phyloP scores from a whole-genome alignment of 495 filamentous ascomycete genomes.

The Aspergillus sclerotioniger region DNA sequence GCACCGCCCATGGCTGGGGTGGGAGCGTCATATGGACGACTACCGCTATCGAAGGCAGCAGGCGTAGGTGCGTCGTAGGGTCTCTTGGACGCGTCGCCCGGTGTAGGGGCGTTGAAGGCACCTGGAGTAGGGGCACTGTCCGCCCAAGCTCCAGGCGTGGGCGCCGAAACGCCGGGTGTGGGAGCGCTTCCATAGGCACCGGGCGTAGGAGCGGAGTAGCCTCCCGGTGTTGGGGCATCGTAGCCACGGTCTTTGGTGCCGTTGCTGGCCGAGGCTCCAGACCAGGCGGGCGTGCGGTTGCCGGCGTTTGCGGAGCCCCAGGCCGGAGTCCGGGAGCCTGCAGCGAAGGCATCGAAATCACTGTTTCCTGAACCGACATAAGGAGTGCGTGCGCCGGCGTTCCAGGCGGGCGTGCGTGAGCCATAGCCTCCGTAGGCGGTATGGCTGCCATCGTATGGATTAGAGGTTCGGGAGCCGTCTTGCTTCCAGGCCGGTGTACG shows the following conservation, averaged over 20 bases:
- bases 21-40: conserved; percentile 65
- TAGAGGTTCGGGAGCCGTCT: conserved; percentile 70
- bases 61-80: conserved; percentile 60
- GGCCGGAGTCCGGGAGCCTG: conserved; percentile 72
- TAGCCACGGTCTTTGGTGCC: conserved; percentile 54
- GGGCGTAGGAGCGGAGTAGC: conserved; percentile 53
- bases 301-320: conserved; percentile 56
- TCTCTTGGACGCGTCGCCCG: conserved; percentile 37
- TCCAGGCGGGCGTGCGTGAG: conserved; percentile 54
- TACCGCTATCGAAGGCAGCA: conserved; percentile 48
- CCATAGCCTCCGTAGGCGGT: conserved; percentile 57
- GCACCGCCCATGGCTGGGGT: conserved; percentile 71
- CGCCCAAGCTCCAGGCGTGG: conserved; percentile 72
- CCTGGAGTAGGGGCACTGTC: conserved; percentile 63
- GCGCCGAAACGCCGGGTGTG: conserved; percentile 71
- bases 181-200: conserved; percentile 57
- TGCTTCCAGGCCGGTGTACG: conserved; percentile 78
- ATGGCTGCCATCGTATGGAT: conserved; percentile 76
- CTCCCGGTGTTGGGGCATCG: conserved; percentile 78
- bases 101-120: conserved; percentile 62
- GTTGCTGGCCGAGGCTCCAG: conserved; percentile 19
- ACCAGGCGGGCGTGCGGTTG: conserved; percentile 54
- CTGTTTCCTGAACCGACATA: conserved; percentile 59
- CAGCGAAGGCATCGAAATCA: conserved; percentile 68
- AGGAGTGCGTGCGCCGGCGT: conserved; percentile 67